phyloP scores from a whole-genome alignment of 768 basidiomycete species.

The Rhodosporidiobolus odoratus region DNA sequence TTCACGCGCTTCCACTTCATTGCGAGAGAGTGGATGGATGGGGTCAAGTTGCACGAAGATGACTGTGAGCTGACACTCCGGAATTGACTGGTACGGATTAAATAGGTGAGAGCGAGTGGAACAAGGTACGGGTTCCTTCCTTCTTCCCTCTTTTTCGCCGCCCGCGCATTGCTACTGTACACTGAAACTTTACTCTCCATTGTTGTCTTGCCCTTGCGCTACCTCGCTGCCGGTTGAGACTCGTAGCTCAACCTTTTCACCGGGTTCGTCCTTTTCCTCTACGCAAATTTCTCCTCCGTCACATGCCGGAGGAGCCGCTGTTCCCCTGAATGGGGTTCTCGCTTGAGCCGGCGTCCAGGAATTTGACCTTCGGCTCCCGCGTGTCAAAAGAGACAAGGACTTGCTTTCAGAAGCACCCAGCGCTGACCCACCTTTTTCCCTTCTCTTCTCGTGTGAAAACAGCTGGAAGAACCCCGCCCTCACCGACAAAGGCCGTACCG shows the following conservation, averaged over 20 bases:
- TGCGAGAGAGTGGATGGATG: no score
- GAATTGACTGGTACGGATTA: background rate
- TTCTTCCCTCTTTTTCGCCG: background rate
- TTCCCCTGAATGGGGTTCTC: no score
- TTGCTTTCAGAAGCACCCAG: background rate
- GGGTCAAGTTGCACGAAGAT: no score
- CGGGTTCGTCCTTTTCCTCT: slow-evolving; percentile 15
- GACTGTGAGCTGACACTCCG: background rate
- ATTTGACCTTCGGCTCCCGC: no score
- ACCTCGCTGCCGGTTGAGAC: background rate
- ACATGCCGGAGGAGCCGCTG: background rate
- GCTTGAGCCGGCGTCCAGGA: no score
- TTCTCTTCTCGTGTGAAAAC: no score
- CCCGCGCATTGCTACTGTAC: background rate
- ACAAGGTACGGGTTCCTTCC: slow-evolving; percentile 22
- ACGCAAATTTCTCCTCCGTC: background rate
- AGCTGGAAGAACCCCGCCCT: slow-evolving; percentile 38
- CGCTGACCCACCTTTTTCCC: background rate
- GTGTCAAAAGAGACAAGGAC: background rate
- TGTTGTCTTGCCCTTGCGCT: background rate
- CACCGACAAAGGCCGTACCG: slow-evolving; percentile 38
- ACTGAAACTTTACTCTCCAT: background rate
- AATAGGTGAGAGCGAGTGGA: slow-evolving; percentile 29
- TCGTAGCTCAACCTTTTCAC: slow-evolving; percentile 39
- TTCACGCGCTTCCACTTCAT: no score